Evolutionary conservation across 2,329 filamentous ascomycete genomes (phyloP).

Genomic region (Emmonsiellopsis sp.): DNA sequence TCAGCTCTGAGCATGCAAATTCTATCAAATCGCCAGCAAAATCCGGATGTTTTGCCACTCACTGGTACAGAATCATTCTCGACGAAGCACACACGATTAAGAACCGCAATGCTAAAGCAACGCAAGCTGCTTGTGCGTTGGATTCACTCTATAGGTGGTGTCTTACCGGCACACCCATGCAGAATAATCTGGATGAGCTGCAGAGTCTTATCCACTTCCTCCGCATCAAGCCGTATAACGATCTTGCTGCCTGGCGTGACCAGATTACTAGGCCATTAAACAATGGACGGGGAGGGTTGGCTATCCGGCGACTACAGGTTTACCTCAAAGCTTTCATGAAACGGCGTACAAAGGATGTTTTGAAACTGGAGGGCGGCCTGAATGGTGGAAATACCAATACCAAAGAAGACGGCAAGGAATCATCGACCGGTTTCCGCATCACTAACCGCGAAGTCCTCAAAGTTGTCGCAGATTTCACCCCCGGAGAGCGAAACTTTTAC

Average conservation of each 20-base stretch:
- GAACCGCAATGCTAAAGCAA: slow-evolving; percentile 91
- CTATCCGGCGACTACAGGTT: slow-evolving; percentile 75
- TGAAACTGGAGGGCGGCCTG: slow-evolving; percentile 76
- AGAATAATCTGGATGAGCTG: slow-evolving; percentile 94
- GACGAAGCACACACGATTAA: slow-evolving; percentile 99
- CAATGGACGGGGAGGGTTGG: slow-evolving; percentile 77
- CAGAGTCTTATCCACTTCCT: slow-evolving; percentile 91
- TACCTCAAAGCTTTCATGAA: slow-evolving; percentile 95
- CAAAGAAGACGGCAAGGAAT: slow-evolving; percentile 41
- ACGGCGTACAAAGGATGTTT: slow-evolving; percentile 92
- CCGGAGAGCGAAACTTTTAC: slow-evolving; percentile 78
- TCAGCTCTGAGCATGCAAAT: slow-evolving; percentile 79
- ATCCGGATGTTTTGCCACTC: slow-evolving; percentile 76
- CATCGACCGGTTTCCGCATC: slow-evolving; percentile 69
- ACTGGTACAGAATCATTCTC: slow-evolving; percentile 92
- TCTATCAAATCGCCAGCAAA: slow-evolving; percentile 56
- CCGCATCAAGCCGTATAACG: slow-evolving; percentile 81
- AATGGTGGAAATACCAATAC: slow-evolving; percentile 55
- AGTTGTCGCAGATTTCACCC: slow-evolving; percentile 66
- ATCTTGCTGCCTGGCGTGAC: slow-evolving; percentile 78
- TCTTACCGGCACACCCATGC: slow-evolving; percentile 90
- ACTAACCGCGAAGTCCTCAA: slow-evolving; percentile 82
- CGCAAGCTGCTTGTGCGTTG: slow-evolving; percentile 80
- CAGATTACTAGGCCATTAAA: slow-evolving; percentile 86
- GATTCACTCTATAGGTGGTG: slow-evolving; percentile 90